Evolutionary conservation across 2,329 filamentous ascomycete genomes (phyloP), one percentile per base, ranked within the genome.

Genomic region (Neurospora crassa): DNA sequence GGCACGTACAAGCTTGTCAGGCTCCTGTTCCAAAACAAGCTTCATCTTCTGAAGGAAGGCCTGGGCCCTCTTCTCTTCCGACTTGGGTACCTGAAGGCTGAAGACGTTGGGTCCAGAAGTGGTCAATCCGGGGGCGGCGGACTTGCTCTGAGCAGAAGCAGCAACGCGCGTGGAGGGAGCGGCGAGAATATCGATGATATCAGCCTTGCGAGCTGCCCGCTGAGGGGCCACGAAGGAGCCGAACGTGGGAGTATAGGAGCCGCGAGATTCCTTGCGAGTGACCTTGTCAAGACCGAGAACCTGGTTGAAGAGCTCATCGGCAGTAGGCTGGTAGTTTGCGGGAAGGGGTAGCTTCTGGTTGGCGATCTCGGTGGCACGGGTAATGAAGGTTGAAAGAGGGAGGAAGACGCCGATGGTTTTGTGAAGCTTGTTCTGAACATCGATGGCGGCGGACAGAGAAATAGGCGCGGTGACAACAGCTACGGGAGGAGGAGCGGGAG

Each of bases 21-120:
- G 93, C 81, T 96, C 91, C 74, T 88, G 86, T 82, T 96, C 93
- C 76, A 99, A 81, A 37, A 95, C 90, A 67, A 86, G 83, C 88
- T 97, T 97, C 78, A 97, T 88, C 76, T 93, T 89, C 82, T 95
- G 91, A 74, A 99, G 81, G 83, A 97, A 99, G 12, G 90, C 85
- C 78, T 88, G 86, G 16, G 93, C 96, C 77, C 94, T 87, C 83
- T 90, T 88, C 86, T 94, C 92, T 80, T 99, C 96, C 10, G 88
- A 88, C 81, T 88, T 89, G 47, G 91, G 89, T 24, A 97, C 94
- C 40, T 85, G 90, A 69, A 99, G 83, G 77, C 89, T 95, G 79
- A 98, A 97, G 0, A 94, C 83, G 79, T 97, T 96, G 70, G 88
- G 83, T 16, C 90, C 87, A 3, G 83, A 83, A 18, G 73, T 67